Conservation (phyloP, 352 stramenopile genomes). For the Phytophthora aleatoria region DNA sequence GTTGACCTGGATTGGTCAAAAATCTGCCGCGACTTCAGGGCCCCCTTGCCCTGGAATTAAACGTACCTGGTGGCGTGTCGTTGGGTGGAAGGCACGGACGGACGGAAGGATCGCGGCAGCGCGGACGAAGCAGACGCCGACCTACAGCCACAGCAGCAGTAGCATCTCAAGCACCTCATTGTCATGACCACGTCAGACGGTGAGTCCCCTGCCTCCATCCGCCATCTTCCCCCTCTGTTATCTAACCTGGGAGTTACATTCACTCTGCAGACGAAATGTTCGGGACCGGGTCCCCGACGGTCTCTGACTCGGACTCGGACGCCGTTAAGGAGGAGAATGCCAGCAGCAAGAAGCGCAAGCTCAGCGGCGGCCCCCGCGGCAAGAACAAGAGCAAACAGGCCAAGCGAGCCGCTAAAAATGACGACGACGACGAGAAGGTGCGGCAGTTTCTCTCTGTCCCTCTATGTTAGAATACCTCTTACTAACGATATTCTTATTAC, state of each 20-base stretch:
- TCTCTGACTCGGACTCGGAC: constrained; percentile 87
- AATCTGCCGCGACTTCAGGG: neutral
- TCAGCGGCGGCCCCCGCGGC: constrained; percentile 32
- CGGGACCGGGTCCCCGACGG: constrained; percentile 72
- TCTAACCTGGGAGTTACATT: constrained; percentile 13
- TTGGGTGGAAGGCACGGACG: constrained; percentile 36
- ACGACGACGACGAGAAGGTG: constrained; percentile 76
- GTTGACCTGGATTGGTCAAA: constrained; percentile 1
- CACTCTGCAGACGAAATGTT: constrained; percentile 64
- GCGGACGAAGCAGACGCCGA: constrained; percentile 7
- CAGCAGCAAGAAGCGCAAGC: constrained; percentile 70
- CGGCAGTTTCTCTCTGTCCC: neutral
- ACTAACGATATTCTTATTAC: constrained; percentile 9
- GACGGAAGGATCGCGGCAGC: constrained; percentile 19
- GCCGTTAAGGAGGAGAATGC: constrained; percentile 46
- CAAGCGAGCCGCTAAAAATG: constrained; percentile 60
- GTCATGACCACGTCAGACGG: constrained; percentile 33
- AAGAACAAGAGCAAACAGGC: constrained; percentile 61
- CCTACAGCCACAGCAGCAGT: constrained; percentile 4
- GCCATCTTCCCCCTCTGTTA: neutral
- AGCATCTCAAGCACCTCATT: neutral
- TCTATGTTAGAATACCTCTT: constrained; percentile 10
- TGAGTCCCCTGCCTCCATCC: constrained; percentile 3
- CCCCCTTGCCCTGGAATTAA: constrained; percentile 1
- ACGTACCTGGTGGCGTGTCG: constrained; percentile 20